Evolutionary conservation across 148 eudicot species (phyloP).

Genomic region (Agrostemma githago): DNA sequence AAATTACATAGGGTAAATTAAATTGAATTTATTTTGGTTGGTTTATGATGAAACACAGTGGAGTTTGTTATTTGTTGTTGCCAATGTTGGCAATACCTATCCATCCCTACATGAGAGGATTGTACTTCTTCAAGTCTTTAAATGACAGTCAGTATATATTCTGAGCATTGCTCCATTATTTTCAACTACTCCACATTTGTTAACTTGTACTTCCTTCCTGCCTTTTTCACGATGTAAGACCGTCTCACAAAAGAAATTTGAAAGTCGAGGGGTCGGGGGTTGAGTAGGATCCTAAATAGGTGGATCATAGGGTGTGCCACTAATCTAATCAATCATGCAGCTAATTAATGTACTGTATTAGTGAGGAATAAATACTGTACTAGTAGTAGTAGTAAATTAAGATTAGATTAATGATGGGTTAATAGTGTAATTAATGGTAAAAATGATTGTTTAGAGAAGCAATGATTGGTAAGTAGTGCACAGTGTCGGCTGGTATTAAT

Average conservation of each 20-base stretch:
- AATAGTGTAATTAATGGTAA: conserved; percentile 4
- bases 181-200: background rate
- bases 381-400: too few relatives aligned
- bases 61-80: conserved; percentile 23
- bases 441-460: conserved; percentile 4
- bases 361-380: background rate
- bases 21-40: conserved; percentile 23
- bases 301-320: conserved; percentile 1
- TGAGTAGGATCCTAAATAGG: background rate
- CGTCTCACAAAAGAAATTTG: background rate
- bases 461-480: conserved; percentile 16
- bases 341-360: background rate
- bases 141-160: conserved; percentile 14
- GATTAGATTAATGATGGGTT: background rate
- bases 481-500: conserved; percentile 26
- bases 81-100: conserved; percentile 14
- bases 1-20: conserved; percentile 13
- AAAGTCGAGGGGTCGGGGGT: background rate
- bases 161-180: conserved; percentile 12
- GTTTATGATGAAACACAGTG: background rate
- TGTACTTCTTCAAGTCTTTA: conserved; percentile 11
- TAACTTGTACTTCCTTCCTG: background rate
- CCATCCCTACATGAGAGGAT: conserved; percentile 4
- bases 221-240: background rate
- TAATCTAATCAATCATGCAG: background rate